phyloP scores from a whole-genome alignment of 2,329 filamentous ascomycete species.

The Alternaria brassicae region DNA sequence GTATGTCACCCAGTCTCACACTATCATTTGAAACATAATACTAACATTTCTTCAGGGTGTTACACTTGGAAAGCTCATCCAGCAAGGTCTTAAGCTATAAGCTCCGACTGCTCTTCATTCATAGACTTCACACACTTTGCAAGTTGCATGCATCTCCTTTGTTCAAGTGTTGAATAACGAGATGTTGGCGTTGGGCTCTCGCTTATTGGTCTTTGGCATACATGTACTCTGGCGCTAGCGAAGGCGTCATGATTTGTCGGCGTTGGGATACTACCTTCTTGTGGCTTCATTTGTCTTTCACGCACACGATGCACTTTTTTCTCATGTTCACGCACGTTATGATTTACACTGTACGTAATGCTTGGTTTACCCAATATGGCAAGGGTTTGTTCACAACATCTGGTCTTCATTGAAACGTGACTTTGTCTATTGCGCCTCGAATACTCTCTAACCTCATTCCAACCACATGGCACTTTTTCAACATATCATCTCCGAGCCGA shows the following conservation, averaged over 20 bases:
- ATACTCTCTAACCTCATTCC: neutral
- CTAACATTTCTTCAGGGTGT: slow-evolving; percentile 46
- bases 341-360: slow-evolving; percentile 15
- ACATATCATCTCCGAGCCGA: no score
- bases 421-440: neutral
- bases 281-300: slow-evolving; percentile 2
- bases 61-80: slow-evolving; percentile 54
- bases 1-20: slow-evolving; percentile 49
- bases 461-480: neutral
- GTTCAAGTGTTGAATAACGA: slow-evolving; percentile 45
- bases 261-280: slow-evolving; percentile 13
- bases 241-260: slow-evolving; percentile 8
- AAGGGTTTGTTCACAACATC: slow-evolving; percentile 23
- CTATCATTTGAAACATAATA: neutral
- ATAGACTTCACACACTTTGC: slow-evolving; percentile 26
- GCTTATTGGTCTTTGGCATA: slow-evolving; percentile 14
- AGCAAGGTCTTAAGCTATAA: slow-evolving; percentile 51
- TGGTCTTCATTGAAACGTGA: neutral
- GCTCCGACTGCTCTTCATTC: neutral
- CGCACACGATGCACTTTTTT: slow-evolving; percentile 8
- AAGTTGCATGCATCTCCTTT: slow-evolving; percentile 44
- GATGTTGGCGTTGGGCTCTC: slow-evolving; percentile 36
- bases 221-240: slow-evolving; percentile 18
- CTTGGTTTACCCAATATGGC: slow-evolving; percentile 21
- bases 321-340: slow-evolving; percentile 13